Percentiles rank a stretch among this genome's conserved stretches.
Evolutionary conservation across 2,329 filamentous ascomycete genomes (phyloP).

Genomic region (Cordyceps pruinosa): DNA sequence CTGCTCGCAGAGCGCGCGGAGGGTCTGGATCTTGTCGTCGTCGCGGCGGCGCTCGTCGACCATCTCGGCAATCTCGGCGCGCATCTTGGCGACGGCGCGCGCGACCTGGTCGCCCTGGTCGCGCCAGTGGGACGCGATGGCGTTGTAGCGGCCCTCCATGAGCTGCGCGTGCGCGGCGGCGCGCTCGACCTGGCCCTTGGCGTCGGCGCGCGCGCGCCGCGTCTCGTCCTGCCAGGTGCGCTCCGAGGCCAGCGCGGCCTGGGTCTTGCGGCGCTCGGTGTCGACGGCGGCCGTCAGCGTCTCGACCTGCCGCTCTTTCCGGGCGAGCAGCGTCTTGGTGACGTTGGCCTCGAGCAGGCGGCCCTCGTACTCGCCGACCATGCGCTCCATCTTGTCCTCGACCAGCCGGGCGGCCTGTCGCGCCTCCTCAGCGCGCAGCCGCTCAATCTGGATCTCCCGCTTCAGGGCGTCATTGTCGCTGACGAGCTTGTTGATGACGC

Average conservation of each 20-base stretch:
- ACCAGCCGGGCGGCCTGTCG: constrained; percentile 59
- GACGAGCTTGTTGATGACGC: constrained; percentile 75
- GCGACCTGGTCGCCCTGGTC: constrained; percentile 58
- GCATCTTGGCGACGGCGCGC: constrained; percentile 41
- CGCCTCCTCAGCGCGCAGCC: constrained; percentile 61
- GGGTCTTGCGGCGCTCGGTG: constrained; percentile 54
- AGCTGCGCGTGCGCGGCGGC: constrained; percentile 58
- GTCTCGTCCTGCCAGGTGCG: constrained; percentile 56
- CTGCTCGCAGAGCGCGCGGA: constrained; percentile 66
- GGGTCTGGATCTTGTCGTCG: constrained; percentile 55
- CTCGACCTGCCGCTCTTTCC: constrained; percentile 69
- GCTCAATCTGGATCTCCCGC: constrained; percentile 63
- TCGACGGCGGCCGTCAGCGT: constrained; percentile 59
- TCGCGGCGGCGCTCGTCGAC: constrained; percentile 51
- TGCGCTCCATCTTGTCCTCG: constrained; percentile 64
- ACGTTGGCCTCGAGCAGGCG: constrained; percentile 63
- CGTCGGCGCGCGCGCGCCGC: constrained; percentile 53
- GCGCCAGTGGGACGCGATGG: constrained; percentile 59
- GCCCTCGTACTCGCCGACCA: constrained; percentile 62
- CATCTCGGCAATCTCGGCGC: constrained; percentile 47
- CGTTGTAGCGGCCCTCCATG: constrained; percentile 63
- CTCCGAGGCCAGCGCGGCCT: constrained; percentile 53
- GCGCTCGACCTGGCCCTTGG: constrained; percentile 57
- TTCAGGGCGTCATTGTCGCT: constrained; percentile 73
- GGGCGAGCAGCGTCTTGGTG: constrained; percentile 61